A percentile compares a stretch with the other conserved stretches of the same genome.
phyloP scores from a whole-genome alignment of 352 stramenopile species.

The Peronosclerospora sorghi region DNA sequence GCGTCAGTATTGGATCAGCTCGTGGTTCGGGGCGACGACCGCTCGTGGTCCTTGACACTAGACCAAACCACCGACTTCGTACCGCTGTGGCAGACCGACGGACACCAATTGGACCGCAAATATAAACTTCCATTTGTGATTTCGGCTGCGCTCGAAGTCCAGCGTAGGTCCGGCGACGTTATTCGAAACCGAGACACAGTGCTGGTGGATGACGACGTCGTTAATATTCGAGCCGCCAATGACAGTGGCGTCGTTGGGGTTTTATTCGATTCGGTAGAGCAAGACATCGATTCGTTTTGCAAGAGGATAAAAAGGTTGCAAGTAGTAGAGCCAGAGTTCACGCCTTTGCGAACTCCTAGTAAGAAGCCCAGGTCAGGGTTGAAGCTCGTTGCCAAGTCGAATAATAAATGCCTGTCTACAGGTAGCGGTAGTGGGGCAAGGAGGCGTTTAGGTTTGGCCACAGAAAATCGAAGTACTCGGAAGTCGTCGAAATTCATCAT shows the following conservation, averaged over 20 bases:
- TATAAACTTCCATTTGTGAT: conserved; percentile 74
- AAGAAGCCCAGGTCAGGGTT: conserved; percentile 15
- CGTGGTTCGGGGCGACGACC: conserved; percentile 56
- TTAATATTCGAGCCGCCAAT: conserved; percentile 63
- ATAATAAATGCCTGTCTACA: conserved; percentile 22
- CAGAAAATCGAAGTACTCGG: conserved; percentile 9
- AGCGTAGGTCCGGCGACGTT: conserved; percentile 7
- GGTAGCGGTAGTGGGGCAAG: conserved; percentile 8
- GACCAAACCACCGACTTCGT: conserved; percentile 36
- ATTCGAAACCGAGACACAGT: conserved; percentile 58
- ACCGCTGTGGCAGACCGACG: conserved; percentile 41
- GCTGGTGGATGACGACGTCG: conserved; percentile 68
- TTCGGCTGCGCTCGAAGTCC: conserved; percentile 43
- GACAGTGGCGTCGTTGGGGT: conserved; percentile 64
- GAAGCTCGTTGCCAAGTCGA: conserved; percentile 25
- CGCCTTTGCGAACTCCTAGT: conserved; percentile 12
- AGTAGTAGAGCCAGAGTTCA: not conserved
- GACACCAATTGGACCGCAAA: conserved; percentile 43
- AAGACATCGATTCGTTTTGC: conserved; percentile 32
- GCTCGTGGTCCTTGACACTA: conserved; percentile 41
- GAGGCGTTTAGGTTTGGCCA: conserved; percentile 9
- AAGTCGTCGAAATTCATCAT: conserved; percentile 42
- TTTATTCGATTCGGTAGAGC: conserved; percentile 48
- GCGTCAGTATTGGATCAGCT: conserved; percentile 21
- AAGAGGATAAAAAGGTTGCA: conserved; percentile 25